Evolutionary conservation across 805 yeast species (phyloP).

Genomic region (Candida arabinofermentans): DNA sequence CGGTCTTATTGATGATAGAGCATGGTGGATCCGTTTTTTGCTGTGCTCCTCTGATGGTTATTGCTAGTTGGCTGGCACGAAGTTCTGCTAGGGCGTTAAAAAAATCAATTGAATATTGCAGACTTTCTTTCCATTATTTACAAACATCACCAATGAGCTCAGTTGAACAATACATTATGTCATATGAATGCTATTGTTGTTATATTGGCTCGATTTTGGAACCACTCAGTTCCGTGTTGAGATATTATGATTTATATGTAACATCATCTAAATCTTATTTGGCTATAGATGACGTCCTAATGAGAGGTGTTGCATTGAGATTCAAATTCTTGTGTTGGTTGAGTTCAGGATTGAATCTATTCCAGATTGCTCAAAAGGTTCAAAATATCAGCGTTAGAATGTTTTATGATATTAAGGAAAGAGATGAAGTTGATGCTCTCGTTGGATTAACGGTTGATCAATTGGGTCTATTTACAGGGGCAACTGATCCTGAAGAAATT

Average conservation of each 20-base stretch:
- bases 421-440: background rate
- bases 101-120: conserved; percentile 39
- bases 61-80: conserved; percentile 33
- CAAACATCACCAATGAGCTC: conserved; percentile 29
- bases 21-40: conserved; percentile 39
- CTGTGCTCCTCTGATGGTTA: conserved; percentile 36
- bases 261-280: conserved; percentile 7
- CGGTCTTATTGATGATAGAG: conserved; percentile 33
- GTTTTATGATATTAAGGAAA: conserved; percentile 1
- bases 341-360: conserved; percentile 9
- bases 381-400: background rate
- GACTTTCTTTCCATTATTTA: conserved; percentile 36
- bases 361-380: conserved; percentile 7
- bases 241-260: conserved; percentile 19
- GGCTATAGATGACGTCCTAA: conserved; percentile 1
- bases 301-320: conserved; percentile 6
- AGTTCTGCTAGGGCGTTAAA: conserved; percentile 30
- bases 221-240: conserved; percentile 34
- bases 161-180: conserved; percentile 32
- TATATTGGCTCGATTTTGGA: conserved; percentile 40
- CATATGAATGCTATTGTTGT: conserved; percentile 39
- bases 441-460: background rate
- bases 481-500: background rate
- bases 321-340: conserved; percentile 15
- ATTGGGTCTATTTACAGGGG: conserved; percentile 8